These are phyloP conservation scores for Oldenlandia corymbosa DNA, from an alignment of 257 asterid genomes.

Conservation along the genomic window DNA sequence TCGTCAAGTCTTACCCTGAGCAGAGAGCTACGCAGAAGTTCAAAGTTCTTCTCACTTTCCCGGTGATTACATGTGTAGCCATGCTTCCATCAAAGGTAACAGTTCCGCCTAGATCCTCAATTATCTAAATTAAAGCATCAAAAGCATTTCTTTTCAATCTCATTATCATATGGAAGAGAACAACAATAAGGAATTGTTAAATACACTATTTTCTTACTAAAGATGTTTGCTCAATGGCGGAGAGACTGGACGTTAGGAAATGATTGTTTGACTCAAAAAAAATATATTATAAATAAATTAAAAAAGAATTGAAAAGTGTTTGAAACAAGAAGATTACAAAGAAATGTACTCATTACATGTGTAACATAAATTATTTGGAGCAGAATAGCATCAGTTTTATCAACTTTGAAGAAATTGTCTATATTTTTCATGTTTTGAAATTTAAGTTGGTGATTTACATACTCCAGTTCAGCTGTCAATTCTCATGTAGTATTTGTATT, in stretches of 20 bases:
- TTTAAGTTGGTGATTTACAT: neutral
- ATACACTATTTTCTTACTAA: neutral
- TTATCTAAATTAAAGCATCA: conserved; percentile 41
- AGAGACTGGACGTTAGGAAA: too few species aligned
- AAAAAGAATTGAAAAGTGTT: neutral
- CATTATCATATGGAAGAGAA: conserved; percentile 3
- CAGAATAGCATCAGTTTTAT: neutral
- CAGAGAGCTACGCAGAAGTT: conserved; percentile 90
- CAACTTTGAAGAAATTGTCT: neutral
- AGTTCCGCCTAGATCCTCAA: conserved; percentile 73
- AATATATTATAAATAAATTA: too few species aligned
- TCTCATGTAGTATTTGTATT: neutral
- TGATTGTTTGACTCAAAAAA: too few species aligned
- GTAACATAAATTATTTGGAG: neutral
- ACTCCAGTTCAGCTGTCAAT: neutral
- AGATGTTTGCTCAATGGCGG: too few species aligned
- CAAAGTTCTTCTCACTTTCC: conserved; percentile 70
- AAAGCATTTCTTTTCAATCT: conserved; percentile 14
- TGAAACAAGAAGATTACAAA: neutral
- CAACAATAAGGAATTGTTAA: neutral
- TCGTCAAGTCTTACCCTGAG: conserved; percentile 85
- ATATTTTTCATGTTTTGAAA: neutral
- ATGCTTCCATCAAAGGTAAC: conserved; percentile 70
- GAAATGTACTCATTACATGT: neutral
- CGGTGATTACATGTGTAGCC: conserved; percentile 80